Evolutionary conservation across 1,284 basidiomycete species (phyloP), one percentile per base, ranked within the genome.

Genomic region (Apiotrichum brassicae): DNA sequence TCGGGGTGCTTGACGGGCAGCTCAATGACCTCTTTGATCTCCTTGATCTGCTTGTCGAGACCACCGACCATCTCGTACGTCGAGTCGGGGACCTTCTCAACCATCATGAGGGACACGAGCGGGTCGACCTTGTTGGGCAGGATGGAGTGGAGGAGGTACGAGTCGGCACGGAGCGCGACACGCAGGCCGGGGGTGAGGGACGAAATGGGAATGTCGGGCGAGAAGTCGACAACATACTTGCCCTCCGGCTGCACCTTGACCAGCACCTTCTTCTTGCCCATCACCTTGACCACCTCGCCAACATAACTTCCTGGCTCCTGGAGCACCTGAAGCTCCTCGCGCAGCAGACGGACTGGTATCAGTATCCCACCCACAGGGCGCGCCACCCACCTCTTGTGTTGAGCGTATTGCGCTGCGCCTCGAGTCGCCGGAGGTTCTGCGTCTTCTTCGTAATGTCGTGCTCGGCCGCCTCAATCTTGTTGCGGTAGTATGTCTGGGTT

Each of bases 51-150:
- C 72, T 80, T 90, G 78, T 98, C 94, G 54, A 98, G 81, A 68
- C 94, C 94, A 43, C 94, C 94, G 59, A 98, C 94, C 92, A 97
- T 97, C 75, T 98, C 94, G 75, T 98, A 98, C 32, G 94, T 98
- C 71, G 87, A 91, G 73, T 98, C 94, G 0, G 94, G 94, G 0
- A 97, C 94, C 74, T 98, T 98, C 77, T 98, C 94, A n/a, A 97
- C 94, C 94, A 97, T 97, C 95, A 98, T 95, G 56, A 95, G 82
- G 22, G 89, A 92, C 20, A 95, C 91, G 28, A 94, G 82, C 5
- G 91, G 90, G 72, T 94, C 92, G 60, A 94, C 85, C 76, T 97
- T 94, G 78, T 92, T 94, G 1, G 91, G 91, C 0, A 95, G 77
- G 64, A 95, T 87, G 71, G 88, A 90, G 79, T 94, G 90, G 54